Percentiles rank a stretch among this genome's conserved stretches.
phyloP scores from a whole-genome alignment of 345 rosid genomes.

The Euphorbia pulcherrima region DNA sequence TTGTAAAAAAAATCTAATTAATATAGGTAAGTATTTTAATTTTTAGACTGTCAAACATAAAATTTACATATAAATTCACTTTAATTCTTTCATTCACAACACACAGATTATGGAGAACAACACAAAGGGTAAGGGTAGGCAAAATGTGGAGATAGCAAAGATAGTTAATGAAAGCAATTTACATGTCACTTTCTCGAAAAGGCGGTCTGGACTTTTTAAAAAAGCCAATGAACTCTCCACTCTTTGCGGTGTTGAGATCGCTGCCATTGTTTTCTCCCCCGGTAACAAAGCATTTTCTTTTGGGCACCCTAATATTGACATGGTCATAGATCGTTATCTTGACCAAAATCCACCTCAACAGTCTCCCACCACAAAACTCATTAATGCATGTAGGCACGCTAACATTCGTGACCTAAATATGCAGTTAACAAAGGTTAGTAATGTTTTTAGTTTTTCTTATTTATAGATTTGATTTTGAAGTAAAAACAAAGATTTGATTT shows the following conservation, averaged over 20 bases:
- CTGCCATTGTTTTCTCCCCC: slow-evolving; percentile 25
- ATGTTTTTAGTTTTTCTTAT: neutral
- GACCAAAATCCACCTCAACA: slow-evolving; percentile 17
- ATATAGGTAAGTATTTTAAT: slow-evolving; percentile 16
- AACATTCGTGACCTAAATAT: slow-evolving; percentile 44
- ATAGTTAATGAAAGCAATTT: slow-evolving; percentile 30
- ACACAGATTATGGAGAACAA: slow-evolving; percentile 13
- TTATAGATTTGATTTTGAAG: neutral
- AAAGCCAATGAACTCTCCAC: slow-evolving; percentile 29
- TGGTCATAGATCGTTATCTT: slow-evolving; percentile 23
- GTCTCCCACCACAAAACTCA: slow-evolving; percentile 31
- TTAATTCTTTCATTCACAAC: neutral
- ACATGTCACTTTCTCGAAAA: slow-evolving; percentile 27
- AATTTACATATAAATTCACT: slow-evolving; percentile 12
- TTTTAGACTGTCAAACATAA: slow-evolving; percentile 2
- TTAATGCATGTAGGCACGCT: slow-evolving; percentile 45
- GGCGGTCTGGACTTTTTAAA: slow-evolving; percentile 26
- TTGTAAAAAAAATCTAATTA: slow-evolving; percentile 14
- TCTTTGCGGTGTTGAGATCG: slow-evolving; percentile 24
- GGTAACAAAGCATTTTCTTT: slow-evolving; percentile 28
- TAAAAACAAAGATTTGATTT: no score
- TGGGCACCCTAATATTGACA: slow-evolving; percentile 21
- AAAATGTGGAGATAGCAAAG: slow-evolving; percentile 28
- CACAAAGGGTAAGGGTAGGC: slow-evolving; percentile 24
- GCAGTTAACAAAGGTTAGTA: slow-evolving; percentile 23